Evolutionary conservation across 1,284 basidiomycete genomes (phyloP).

Genomic region (Exobasidium rhododendri): DNA sequence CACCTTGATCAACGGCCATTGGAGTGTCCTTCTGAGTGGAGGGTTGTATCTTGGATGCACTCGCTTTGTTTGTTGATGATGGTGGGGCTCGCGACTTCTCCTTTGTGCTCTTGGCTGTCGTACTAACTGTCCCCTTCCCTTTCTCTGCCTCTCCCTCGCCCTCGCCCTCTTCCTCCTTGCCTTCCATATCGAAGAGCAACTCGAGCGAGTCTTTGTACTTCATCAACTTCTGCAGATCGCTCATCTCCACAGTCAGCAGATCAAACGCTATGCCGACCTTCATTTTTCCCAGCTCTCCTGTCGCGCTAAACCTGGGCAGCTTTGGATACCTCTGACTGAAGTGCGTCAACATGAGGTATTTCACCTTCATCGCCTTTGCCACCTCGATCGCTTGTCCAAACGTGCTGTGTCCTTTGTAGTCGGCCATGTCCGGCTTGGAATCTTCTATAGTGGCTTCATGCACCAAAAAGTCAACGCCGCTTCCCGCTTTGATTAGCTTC

Average conservation of each 20-base stretch:
- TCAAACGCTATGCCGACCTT: conserved; percentile 76
- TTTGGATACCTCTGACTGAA: conserved; percentile 93
- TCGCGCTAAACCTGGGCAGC: conserved; percentile 61
- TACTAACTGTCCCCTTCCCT: no score
- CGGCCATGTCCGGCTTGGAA: conserved; percentile 64
- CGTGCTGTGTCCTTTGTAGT: conserved; percentile 79
- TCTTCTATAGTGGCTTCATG: conserved; percentile 91
- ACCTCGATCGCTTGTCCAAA: conserved; percentile 80
- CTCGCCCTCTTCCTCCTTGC: conserved; percentile 59
- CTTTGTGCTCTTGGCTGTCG: no score
- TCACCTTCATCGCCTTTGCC: conserved; percentile 70
- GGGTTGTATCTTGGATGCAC: not conserved
- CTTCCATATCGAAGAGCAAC: conserved; percentile 64
- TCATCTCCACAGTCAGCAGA: conserved; percentile 68
- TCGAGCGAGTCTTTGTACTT: conserved; percentile 71
- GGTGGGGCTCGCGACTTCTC: not conserved
- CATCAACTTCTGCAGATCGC: conserved; percentile 76
- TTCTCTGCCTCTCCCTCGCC: not conserved
- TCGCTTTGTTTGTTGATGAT: not conserved
- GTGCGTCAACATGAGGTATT: conserved; percentile 81
- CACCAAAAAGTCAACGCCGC: conserved; percentile 74
- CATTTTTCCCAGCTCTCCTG: conserved; percentile 4
- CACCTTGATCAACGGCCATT: not conserved
- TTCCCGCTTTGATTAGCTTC: conserved; percentile 67
- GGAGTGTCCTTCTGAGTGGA: not conserved